These are phyloP conservation scores for Debaryomyces sp. DNA, from an alignment of 1,139 yeast species.

Conservation along the genomic window DNA sequence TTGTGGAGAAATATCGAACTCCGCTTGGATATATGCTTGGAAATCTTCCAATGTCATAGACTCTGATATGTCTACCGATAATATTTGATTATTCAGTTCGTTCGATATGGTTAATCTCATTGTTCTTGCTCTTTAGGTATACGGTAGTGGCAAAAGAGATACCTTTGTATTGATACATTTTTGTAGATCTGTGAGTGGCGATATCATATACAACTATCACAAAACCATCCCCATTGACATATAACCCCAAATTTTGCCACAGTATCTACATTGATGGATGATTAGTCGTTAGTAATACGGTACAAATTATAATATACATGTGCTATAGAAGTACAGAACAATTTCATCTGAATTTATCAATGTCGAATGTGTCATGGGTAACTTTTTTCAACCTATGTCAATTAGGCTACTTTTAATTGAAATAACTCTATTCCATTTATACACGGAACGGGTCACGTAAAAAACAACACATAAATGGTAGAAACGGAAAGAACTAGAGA, in stretches of 20 bases:
- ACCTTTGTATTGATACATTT: background rate
- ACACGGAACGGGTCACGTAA: background rate
- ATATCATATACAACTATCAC: conserved; percentile 5
- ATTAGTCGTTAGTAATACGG: background rate
- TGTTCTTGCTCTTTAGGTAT: background rate
- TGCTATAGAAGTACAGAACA: background rate
- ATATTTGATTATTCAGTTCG: conserved; percentile 30
- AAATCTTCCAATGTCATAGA: conserved; percentile 70
- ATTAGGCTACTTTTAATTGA: background rate
- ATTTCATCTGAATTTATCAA: background rate
- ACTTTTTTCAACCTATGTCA: background rate
- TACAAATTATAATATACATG: conserved; percentile 5
- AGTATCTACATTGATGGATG: background rate
- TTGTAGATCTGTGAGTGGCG: conserved; percentile 7
- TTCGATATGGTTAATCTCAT: conserved; percentile 45
- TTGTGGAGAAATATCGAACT: conserved; percentile 54
- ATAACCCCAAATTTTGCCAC: conserved; percentile 7
- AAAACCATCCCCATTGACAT: background rate
- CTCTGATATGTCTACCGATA: conserved; percentile 59
- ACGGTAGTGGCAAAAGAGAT: conserved; percentile 8
- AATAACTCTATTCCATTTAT: background rate
- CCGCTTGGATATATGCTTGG: conserved; percentile 77
- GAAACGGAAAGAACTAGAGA: background rate
- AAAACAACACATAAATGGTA: background rate
- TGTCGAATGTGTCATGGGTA: background rate